A percentile compares a stretch with the other conserved stretches of the same genome.
phyloP scores from a whole-genome alignment of 176 grass and related monocot species.

The Elymus sibiricus region DNA sequence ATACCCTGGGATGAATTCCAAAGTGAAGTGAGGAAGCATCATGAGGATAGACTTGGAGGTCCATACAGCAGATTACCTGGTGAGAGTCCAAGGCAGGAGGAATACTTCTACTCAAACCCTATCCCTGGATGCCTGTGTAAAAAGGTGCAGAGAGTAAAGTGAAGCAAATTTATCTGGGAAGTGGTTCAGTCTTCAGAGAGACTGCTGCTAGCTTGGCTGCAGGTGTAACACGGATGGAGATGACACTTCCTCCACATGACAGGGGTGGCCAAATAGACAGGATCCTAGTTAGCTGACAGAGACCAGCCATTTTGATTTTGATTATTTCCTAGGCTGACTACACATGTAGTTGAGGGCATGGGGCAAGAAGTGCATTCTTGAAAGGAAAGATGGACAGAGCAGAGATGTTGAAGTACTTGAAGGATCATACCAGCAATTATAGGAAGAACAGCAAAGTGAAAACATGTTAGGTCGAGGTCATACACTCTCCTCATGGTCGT shows the following conservation, averaged over 20 bases:
- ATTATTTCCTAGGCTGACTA: slow-evolving; percentile 37
- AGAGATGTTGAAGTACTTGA: neutral
- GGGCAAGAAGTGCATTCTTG: neutral
- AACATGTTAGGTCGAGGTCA: neutral
- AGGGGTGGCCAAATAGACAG: neutral
- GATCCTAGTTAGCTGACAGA: slow-evolving; percentile 19
- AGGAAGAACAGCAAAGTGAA: slow-evolving; percentile 14
- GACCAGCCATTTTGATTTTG: slow-evolving; percentile 23
- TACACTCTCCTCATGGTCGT: slow-evolving; percentile 1
- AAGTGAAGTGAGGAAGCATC: slow-evolving; percentile 36
- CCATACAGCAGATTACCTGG: slow-evolving; percentile 53
- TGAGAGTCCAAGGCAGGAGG: slow-evolving; percentile 47
- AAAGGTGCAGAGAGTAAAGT: slow-evolving; percentile 28
- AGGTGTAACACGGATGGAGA: slow-evolving; percentile 18
- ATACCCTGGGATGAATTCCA: slow-evolving; percentile 54
- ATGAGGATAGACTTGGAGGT: slow-evolving; percentile 54
- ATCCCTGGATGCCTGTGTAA: slow-evolving; percentile 62
- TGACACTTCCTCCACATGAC: slow-evolving; percentile 17
- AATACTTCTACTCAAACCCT: slow-evolving; percentile 75
- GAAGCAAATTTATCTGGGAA: neutral
- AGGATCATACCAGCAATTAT: slow-evolving; percentile 1
- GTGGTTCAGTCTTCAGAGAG: slow-evolving; percentile 13
- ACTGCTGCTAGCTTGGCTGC: neutral
- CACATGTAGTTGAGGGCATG: slow-evolving; percentile 9
- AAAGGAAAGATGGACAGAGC: neutral